Evolutionary conservation across 2,329 filamentous ascomycete species (phyloP).

Genomic region (Fusarium robinianum): DNA sequence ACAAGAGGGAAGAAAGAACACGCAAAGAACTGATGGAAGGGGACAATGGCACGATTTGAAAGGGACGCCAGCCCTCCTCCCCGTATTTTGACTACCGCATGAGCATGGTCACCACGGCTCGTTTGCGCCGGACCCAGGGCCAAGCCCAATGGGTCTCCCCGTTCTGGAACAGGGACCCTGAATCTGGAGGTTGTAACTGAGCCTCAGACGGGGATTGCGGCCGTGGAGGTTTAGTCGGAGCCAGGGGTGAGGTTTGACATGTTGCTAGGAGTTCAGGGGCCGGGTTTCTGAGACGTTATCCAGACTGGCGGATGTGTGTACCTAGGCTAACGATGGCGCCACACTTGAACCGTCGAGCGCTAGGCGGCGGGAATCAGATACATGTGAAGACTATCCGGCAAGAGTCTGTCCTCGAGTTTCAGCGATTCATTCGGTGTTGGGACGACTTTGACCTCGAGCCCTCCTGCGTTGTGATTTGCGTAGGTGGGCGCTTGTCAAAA

Average conservation of each 20-base stretch:
- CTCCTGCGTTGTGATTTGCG: too few species aligned
- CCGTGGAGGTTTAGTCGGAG: slow-evolving; percentile 27
- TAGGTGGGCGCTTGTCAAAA: slow-evolving; percentile 2
- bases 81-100: too few species aligned
- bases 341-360: background rate
- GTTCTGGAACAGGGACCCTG: slow-evolving; percentile 18
- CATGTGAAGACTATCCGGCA: too few species aligned
- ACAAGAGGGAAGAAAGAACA: slow-evolving; percentile 14
- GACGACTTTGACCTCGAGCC: too few species aligned
- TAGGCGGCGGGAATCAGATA: background rate
- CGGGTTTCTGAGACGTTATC: slow-evolving; percentile 21
- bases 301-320: slow-evolving; percentile 8
- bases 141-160: too few species aligned
- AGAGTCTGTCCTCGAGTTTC: too few species aligned
- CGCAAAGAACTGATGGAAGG: slow-evolving; percentile 13
- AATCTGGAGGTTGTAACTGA: slow-evolving; percentile 28
- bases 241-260: slow-evolving; percentile 23
- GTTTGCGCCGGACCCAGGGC: too few species aligned
- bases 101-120: too few species aligned
- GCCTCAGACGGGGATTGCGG: slow-evolving; percentile 35
- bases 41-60: slow-evolving; percentile 27
- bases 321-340: slow-evolving; percentile 7
- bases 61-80: background rate
- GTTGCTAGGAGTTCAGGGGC: slow-evolving; percentile 19
- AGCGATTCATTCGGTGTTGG: too few species aligned